Conservation (phyloP, 2,329 filamentous ascomycete genomes). For the Colletotrichum horii region DNA sequence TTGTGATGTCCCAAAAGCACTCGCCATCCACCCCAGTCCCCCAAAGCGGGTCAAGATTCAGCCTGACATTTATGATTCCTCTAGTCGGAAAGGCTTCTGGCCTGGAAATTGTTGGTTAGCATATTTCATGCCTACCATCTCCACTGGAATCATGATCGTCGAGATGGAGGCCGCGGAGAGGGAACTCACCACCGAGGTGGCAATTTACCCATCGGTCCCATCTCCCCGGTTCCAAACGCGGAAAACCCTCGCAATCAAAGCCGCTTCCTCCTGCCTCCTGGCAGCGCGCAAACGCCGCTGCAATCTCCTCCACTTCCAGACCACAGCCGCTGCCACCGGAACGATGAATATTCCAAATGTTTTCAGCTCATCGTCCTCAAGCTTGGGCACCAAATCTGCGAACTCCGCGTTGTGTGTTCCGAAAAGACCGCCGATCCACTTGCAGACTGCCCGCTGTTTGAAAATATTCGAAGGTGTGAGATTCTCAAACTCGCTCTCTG, state of each 20-base stretch:
- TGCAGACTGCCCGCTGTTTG: neutral
- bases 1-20: no score
- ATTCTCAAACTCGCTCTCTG: neutral
- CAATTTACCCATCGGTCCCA: neutral
- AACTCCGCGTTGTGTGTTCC: neutral
- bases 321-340: neutral
- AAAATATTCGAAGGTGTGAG: neutral
- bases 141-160: neutral
- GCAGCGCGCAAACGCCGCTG: neutral
- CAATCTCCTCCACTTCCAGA: conserved; percentile 2
- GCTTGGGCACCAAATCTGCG: no score
- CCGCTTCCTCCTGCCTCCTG: neutral
- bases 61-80: fast-evolving
- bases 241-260: neutral
- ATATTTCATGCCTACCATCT: neutral
- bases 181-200: neutral
- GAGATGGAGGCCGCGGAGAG: neutral
- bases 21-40: fast-evolving
- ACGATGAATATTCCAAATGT: neutral
- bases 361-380: neutral
- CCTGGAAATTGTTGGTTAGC: fast-evolving
- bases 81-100: fast-evolving
- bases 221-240: neutral
- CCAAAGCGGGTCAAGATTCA: fast-evolving
- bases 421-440: neutral